Evolutionary conservation across 805 yeast species (phyloP).

Genomic region (Starmerella apicola): DNA sequence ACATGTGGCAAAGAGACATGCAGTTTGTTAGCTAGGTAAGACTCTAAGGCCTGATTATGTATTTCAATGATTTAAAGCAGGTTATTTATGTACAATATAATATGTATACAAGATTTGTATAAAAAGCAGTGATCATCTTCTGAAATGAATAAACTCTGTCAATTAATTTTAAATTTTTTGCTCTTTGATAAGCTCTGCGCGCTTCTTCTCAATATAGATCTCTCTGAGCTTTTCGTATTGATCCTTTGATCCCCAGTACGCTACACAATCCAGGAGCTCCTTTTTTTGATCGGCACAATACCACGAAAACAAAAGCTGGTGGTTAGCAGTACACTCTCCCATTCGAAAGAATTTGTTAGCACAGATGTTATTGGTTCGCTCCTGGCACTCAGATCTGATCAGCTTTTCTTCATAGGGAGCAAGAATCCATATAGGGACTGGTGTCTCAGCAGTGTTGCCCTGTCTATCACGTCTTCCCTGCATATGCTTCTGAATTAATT

Average conservation of each 20-base stretch:
- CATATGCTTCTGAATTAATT: no score
- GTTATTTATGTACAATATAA: no score
- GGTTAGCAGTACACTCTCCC: slow-evolving; percentile 27
- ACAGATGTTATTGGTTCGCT: slow-evolving; percentile 26
- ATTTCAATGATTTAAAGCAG: no score
- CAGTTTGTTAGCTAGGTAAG: no score
- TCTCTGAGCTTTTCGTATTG: slow-evolving; percentile 24
- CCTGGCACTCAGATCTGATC: slow-evolving; percentile 26
- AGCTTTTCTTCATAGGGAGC: slow-evolving; percentile 30
- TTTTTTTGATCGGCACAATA: slow-evolving; percentile 28
- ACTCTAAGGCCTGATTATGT: slow-evolving; percentile 1
- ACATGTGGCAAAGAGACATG: no score
- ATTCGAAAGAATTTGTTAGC: slow-evolving; percentile 23
- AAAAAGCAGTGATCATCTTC: no score
- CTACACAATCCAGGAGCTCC: slow-evolving; percentile 27
- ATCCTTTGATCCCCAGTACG: slow-evolving; percentile 26
- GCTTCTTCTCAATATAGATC: slow-evolving; percentile 24
- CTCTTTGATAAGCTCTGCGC: slow-evolving; percentile 15
- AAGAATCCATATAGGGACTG: slow-evolving; percentile 29
- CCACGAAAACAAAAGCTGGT: slow-evolving; percentile 29
- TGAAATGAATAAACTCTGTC: no score
- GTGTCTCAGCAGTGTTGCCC: slow-evolving; percentile 17
- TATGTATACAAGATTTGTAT: no score
- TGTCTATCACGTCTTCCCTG: neutral
- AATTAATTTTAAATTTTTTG: slow-evolving; percentile 10